Evolutionary conservation across 176 grass and related monocot genomes (phyloP).

Genomic region (Bothriochloa decipiens): DNA sequence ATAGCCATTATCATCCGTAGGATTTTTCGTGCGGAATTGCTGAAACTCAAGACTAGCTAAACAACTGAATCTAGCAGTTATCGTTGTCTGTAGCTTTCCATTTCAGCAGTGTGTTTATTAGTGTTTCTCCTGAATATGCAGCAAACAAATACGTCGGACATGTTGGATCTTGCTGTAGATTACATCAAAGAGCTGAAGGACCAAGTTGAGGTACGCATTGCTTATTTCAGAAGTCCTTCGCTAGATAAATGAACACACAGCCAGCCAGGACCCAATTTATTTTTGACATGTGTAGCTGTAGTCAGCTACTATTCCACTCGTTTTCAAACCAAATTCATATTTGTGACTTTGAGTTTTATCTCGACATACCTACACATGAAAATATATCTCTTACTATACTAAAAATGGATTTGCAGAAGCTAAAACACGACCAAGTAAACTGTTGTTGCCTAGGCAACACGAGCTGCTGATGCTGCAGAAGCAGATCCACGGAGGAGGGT

Average conservation of each 20-base stretch:
- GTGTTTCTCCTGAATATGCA: constrained; percentile 43
- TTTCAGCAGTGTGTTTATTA: background rate
- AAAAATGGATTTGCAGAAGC: constrained; percentile 61
- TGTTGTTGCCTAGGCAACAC: constrained; percentile 62
- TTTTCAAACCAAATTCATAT: background rate
- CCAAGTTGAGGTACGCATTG: constrained; percentile 71
- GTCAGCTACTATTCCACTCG: background rate
- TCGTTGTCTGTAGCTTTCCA: background rate
- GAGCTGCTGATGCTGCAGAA: constrained; percentile 36
- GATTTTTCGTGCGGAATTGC: background rate
- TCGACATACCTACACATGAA: background rate
- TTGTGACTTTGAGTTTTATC: background rate
- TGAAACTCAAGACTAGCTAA: background rate
- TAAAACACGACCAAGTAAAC: constrained; percentile 70
- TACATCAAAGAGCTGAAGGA: constrained; percentile 91
- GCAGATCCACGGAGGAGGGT: background rate
- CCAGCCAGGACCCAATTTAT: background rate
- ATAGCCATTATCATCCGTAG: background rate
- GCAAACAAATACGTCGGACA: constrained; percentile 98
- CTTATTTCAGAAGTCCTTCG: too few relatives aligned
- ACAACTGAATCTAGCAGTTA: background rate
- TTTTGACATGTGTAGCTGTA: background rate
- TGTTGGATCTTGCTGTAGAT: constrained; percentile 90
- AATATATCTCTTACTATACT: background rate
- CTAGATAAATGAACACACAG: too few relatives aligned